Evolutionary conservation across 163 green algal genomes (phyloP), one percentile per base, ranked within the genome.

Genomic region (Chlorella variabilis): DNA sequence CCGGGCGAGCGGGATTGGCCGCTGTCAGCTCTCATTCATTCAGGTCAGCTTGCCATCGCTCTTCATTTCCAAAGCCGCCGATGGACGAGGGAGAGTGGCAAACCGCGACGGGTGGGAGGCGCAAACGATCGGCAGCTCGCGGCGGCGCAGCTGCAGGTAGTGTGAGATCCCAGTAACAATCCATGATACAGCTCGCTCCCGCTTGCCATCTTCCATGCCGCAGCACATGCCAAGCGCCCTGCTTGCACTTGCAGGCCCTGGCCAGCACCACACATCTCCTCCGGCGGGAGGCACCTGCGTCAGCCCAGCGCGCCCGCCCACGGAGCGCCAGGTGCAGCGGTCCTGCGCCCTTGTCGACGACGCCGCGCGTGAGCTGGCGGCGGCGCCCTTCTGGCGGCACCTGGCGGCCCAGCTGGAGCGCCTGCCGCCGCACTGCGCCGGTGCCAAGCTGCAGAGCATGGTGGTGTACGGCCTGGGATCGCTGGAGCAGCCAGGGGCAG

Each of bases 381-480:
- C 15, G 4, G n/a, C 56, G 34, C 54, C 54, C 8, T 38, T 80
- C n/a, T 80, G 73, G 73, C 36, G 23, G 56, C 73, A 70, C 38
- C 73, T 80, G 4, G 13, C 20, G 38, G 33, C 65, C 23, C 73
- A 59, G 73, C 73, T 80, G 39, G n/a, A 27, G 25, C 18, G 13
- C 3, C 56, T 80, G 56, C 73, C 56, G 7, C 56, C 54, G 1
- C 56, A 59, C 38, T 80, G 73, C 41, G 38, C 56, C 15, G 15
- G 45, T 5, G 4, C 13, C 3, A 6, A 25, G 23, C 38, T 80
- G 13, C 15, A 21, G 7, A 36, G 42, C 56, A 70, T 96, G 74
- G 92, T 95, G 31, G 82, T 96, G 33, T 96, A 91, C 71, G 92
- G 92, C 8, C 75, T 96, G 54, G 92, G 92, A 17, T 92, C 84